Conservation (phyloP, 1,284 basidiomycete genomes). For the Cerioporus squamosus region DNA sequence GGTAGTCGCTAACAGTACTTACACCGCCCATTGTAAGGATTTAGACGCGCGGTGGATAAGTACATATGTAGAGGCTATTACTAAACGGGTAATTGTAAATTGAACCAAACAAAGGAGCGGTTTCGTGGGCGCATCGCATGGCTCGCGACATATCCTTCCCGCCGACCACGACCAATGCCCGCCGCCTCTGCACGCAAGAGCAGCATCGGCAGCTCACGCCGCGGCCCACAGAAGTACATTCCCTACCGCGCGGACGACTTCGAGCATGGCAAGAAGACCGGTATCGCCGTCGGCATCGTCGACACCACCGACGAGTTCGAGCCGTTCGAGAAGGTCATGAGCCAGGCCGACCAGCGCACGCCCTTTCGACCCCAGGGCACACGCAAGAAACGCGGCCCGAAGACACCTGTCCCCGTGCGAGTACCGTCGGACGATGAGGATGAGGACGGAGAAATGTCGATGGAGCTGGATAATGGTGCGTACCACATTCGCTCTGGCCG, state of each 20-base stretch:
- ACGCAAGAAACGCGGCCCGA: constrained; percentile 44
- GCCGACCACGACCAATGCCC: constrained; percentile 31
- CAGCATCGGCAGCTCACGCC: constrained; percentile 34
- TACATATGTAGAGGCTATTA: too few species aligned
- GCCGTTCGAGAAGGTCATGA: constrained; percentile 76
- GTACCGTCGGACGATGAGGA: constrained; percentile 42
- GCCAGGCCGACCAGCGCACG: constrained; percentile 67
- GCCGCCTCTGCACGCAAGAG: constrained; percentile 40
- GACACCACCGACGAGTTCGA: constrained; percentile 85
- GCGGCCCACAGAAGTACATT: constrained; percentile 57
- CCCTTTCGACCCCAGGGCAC: constrained; percentile 53
- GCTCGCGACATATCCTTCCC: constrained; percentile 1
- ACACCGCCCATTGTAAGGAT: not conserved
- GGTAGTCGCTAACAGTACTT: too few species aligned
- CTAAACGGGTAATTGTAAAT: constrained; percentile 8
- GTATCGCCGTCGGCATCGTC: constrained; percentile 67
- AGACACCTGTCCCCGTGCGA: constrained; percentile 31
- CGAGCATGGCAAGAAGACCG: constrained; percentile 77
- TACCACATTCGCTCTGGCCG: constrained; percentile 24
- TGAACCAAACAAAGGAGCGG: constrained; percentile 14
- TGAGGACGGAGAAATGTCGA: constrained; percentile 71
- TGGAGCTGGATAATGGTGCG: constrained; percentile 69
- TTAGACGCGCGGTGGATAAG: not conserved
- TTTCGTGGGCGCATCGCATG: too few species aligned
- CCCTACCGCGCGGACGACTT: constrained; percentile 77